Base-by-base conservation (phyloP, 805 yeast species). In the Candida insectorum region DNA sequence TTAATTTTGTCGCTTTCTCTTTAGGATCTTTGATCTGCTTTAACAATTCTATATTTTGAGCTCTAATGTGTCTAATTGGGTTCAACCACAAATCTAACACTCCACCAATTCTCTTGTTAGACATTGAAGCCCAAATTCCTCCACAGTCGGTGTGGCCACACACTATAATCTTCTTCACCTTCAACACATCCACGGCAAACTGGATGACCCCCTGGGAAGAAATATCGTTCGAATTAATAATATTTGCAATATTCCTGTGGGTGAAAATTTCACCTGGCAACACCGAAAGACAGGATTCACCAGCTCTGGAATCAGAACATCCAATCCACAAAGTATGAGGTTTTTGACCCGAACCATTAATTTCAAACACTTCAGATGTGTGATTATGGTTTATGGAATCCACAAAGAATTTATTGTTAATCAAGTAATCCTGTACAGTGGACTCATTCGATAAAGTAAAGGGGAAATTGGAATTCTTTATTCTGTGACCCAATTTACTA, bases 101-200 rank as follows among this genome's bases (percentile, higher is more conserved):
- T 18, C 82, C 79, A 21, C 88, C 88, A 21, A 80, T 66, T 45
- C 72, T 72, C 48, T 78, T 75, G 37, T 75, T 68, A 2, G 80
- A 70, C 30, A 89, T 61, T 6, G 88, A 78, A 15, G 95, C 87
- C 77, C 85, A 78, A 31, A 86, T 77, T 19, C 96, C 97, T 31
- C 96, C 96, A 69, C 97, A 89, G 58, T 86, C 95, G 20, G 93
- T 83, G 61, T 89, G 97, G 3, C 97, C 97, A 60, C 96, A 85
- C 5, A 89, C 83, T 35, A 89, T 72, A 33, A 89, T 78, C 52
- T 85, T 86, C 44, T 71, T 73, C 24, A 91, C 94, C 51, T 84
- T 82, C 40, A 89, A 69, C 10, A 81, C 86, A 45, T 85, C 88
- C 45, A 91, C 77, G 4, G 96, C 95, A 51, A 85, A 86, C 58